Conservation (phyloP, 345 rosid species). For the Punica granatum region DNA sequence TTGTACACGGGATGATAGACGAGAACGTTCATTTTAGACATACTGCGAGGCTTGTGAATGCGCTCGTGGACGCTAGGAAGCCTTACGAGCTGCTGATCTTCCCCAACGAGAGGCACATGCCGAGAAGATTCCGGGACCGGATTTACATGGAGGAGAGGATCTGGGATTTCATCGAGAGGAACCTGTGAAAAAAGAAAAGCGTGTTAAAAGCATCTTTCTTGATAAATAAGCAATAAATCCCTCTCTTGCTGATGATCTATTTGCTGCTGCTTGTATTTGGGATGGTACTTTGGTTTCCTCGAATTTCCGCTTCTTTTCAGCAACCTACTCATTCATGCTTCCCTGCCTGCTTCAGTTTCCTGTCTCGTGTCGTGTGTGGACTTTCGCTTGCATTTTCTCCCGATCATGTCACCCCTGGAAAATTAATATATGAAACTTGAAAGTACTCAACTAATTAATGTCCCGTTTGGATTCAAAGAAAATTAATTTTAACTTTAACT, state of each 20-base stretch:
- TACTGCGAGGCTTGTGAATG: conserved; percentile 81
- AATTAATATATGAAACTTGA: too few species aligned
- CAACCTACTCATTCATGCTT: too few species aligned
- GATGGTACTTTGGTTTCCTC: too few species aligned
- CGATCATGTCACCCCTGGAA: too few species aligned
- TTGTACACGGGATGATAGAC: conserved; percentile 93
- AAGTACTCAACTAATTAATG: too few species aligned
- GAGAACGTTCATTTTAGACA: conserved; percentile 96
- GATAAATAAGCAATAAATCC: not conserved
- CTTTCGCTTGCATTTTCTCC: too few species aligned
- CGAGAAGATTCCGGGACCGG: conserved; percentile 49
- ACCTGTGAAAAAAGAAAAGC: conserved; percentile 31
- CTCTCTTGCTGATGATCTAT: not conserved
- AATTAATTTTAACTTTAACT: too few species aligned
- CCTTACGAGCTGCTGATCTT: conserved; percentile 69
- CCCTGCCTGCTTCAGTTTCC: too few species aligned
- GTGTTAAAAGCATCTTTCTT: not conserved
- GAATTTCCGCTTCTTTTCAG: too few species aligned
- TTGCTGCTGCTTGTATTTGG: too few species aligned
- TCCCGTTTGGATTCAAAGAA: too few species aligned
- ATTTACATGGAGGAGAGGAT: conserved; percentile 90
- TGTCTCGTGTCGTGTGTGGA: too few species aligned
- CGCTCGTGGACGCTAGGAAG: conserved; percentile 64
- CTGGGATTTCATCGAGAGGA: conserved; percentile 77
- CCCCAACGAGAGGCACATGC: conserved; percentile 92